Base-by-base conservation (phyloP, 768 basidiomycete genomes). In the Symmetrospora coprosmae region DNA sequence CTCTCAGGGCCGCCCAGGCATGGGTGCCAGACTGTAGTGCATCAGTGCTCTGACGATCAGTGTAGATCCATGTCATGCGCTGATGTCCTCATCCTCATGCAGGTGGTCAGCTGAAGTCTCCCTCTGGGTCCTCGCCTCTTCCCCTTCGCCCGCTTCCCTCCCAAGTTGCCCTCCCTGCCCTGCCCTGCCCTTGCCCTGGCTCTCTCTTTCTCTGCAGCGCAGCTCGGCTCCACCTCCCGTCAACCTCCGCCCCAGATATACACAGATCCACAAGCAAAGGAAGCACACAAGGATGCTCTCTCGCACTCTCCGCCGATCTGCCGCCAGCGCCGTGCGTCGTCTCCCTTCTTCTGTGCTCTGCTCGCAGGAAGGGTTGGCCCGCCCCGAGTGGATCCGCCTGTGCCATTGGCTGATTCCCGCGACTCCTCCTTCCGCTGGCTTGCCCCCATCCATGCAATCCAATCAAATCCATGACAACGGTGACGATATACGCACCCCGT, bases 281-380 rank as follows among this genome's bases (percentile, higher is more conserved):
- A n/a, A n/a, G n/a, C n/a, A 14, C 8, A 46, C 43, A 28, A 58
- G 43, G 55, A 43, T 58, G 30, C 41, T 43, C 19, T 25, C 55
- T 27, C 55, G 55, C n/a, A 35, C 41, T 5, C 43, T 58, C 55
- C 31, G 41, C 41, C 55, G 55, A 39, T 23, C 55, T 6, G 55
- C 55, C 13, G 55, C 55, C 43, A 28, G 23, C 33, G 55, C 46
- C 41, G 55, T 58, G 40, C 28, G 55, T 53, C 34, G 28, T 38
- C n/a, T n/a, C n/a, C n/a, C n/a, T n/a, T n/a, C n/a, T n/a, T n/a
- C n/a, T n/a, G 7, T 35, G 30, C 16, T 21, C 45, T 9, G 19
- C 13, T 52, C 31, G 31, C 30, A 34, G 50, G 28, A 23, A 21
- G n/a, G 9, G 30, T 17, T 33, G 30, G 49, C 49, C 3, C 9